Evolutionary conservation across 768 basidiomycete species (phyloP).

Genomic region (Peribolospora kevripleyi): DNA sequence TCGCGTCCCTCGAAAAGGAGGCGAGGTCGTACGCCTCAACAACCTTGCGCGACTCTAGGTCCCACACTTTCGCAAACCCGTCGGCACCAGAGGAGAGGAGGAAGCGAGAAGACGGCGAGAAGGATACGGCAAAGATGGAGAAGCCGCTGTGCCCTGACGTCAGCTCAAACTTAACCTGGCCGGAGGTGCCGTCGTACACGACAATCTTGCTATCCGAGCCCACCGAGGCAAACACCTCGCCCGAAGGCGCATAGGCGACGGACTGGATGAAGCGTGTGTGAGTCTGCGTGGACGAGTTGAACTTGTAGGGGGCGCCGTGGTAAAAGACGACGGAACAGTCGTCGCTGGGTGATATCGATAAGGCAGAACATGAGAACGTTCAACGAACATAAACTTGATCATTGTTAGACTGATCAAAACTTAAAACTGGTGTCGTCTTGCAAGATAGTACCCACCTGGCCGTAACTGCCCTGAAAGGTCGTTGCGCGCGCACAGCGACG

Average conservation of each 20-base stretch:
- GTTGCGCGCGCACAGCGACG: conserved; percentile 60
- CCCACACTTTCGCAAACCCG: conserved; percentile 26
- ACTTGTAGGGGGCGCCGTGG: conserved; percentile 71
- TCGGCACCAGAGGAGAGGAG: conserved; percentile 3
- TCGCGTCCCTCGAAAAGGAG: not conserved
- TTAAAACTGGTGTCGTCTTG: too few relatives aligned
- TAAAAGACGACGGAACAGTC: conserved; percentile 61
- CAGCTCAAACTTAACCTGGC: conserved; percentile 48
- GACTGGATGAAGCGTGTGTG: conserved; percentile 88
- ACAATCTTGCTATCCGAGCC: conserved; percentile 66
- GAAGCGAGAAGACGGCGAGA: not conserved
- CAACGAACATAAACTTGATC: too few relatives aligned
- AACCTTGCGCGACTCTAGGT: conserved; percentile 44
- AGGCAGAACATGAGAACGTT: too few relatives aligned
- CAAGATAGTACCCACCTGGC: conserved; percentile 18
- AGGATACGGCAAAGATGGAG: conserved; percentile 5
- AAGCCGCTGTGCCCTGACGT: conserved; percentile 3
- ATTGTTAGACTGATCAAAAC: too few relatives aligned
- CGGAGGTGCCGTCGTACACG: conserved; percentile 71
- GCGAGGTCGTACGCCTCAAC: conserved; percentile 38
- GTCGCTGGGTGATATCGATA: conserved; percentile 26
- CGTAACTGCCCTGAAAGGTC: conserved; percentile 76
- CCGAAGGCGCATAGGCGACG: conserved; percentile 54
- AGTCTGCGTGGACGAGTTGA: conserved; percentile 62
- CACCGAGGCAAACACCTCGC: conserved; percentile 61